Percentiles rank a stretch among this genome's conserved stretches.
phyloP scores from a whole-genome alignment of 163 green algal genomes.

The Volvox carteri region DNA sequence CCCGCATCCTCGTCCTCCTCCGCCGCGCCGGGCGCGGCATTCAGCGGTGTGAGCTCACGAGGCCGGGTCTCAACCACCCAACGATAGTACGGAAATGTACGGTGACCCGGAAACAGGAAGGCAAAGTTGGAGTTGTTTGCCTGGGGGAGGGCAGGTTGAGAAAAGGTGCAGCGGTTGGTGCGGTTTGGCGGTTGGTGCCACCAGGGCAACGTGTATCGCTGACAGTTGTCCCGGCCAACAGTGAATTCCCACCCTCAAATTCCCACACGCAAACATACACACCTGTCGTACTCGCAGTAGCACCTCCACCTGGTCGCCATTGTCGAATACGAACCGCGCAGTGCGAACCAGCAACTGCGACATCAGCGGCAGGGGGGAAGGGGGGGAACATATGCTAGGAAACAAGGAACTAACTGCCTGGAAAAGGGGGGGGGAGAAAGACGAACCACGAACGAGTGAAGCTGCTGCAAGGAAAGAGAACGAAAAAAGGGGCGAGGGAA shows the following conservation, averaged over 20 bases:
- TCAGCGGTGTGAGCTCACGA: constrained; percentile 27
- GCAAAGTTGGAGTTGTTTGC: constrained; percentile 74
- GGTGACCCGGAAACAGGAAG: constrained; percentile 71
- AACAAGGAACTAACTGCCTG: too few species aligned
- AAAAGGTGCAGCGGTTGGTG: background rate
- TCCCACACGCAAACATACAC: too few species aligned
- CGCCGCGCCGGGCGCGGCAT: constrained; percentile 11
- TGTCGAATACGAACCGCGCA: constrained; percentile 74
- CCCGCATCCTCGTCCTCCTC: background rate
- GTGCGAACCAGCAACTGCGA: constrained; percentile 85
- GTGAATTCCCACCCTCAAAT: too few species aligned
- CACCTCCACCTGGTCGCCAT: constrained; percentile 77
- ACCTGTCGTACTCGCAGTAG: constrained; percentile 76
- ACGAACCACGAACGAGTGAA: too few species aligned
- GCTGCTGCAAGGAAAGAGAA: too few species aligned
- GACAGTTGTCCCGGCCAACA: too few species aligned
- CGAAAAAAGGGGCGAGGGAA: too few species aligned
- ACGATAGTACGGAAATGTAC: constrained; percentile 73
- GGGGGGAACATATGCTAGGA: too few species aligned
- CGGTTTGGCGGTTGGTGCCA: background rate
- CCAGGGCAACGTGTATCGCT: too few species aligned
- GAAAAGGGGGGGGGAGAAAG: too few species aligned
- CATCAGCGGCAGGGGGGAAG: too few species aligned
- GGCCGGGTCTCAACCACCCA: constrained; percentile 65
- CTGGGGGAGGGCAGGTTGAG: background rate